A percentile compares a stretch with the other conserved stretches of the same genome.
Conservation (phyloP, 2,329 filamentous ascomycete genomes). For the Aureobasidium leucospermi region DNA sequence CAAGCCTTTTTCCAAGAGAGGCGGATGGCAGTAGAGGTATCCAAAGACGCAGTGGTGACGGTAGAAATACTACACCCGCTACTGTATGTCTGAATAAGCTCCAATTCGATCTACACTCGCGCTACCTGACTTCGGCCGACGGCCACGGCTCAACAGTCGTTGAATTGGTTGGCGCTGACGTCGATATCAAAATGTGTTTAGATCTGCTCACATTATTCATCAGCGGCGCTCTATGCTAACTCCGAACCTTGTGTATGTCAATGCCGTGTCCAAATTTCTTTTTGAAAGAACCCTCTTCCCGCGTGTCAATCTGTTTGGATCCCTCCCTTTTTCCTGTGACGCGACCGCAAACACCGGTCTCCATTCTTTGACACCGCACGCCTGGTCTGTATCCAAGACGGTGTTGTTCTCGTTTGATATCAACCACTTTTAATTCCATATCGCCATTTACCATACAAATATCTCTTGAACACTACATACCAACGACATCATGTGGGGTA, state of each 20-base stretch:
- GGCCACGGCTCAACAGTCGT: conserved; percentile 5
- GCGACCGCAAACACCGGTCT: neutral
- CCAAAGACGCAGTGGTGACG: neutral
- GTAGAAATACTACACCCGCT: neutral
- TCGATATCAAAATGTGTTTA: conserved; percentile 13
- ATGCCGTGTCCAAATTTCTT: conserved; percentile 2
- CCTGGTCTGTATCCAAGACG: neutral
- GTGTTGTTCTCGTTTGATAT: neutral
- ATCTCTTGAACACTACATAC: neutral
- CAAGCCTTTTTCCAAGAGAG: neutral
- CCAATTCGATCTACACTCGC: conserved; percentile 3
- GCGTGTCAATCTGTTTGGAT: neutral
- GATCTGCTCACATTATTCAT: conserved; percentile 10
- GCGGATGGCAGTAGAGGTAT: neutral
- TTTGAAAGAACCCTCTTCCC: neutral
- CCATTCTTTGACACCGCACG: neutral
- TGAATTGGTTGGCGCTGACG: conserved; percentile 13
- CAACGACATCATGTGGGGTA: conserved; percentile 11
- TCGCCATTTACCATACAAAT: neutral
- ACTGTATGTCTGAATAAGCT: conserved; percentile 13
- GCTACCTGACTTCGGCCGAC: conserved; percentile 1
- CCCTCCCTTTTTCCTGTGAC: neutral
- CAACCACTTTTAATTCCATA: neutral
- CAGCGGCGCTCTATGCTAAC: conserved; percentile 7
- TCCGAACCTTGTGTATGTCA: conserved; percentile 1